Evolutionary conservation across 202 grass and related monocot species (phyloP).

Genomic region (Schoenoplectus tabernaemontani): DNA sequence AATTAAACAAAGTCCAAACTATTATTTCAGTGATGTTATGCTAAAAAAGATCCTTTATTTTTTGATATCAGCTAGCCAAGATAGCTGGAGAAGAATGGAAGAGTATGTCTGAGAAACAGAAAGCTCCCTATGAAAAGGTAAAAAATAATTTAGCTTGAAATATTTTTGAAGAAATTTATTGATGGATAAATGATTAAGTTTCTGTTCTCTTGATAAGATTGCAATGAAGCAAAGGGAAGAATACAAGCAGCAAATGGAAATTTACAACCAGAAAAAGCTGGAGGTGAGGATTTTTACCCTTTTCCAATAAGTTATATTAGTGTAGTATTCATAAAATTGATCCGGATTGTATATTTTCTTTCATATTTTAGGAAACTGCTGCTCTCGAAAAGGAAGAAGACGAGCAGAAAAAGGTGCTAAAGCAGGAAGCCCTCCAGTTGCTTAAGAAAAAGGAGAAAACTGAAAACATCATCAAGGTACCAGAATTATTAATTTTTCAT

Average conservation of each 20-base stretch:
- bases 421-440: slow-evolving; percentile 79
- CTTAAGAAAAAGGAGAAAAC: slow-evolving; percentile 90
- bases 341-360: background rate
- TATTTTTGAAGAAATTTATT: background rate
- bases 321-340: background rate
- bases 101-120: slow-evolving; percentile 48
- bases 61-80: too few relatives aligned
- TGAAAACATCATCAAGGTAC: slow-evolving; percentile 87
- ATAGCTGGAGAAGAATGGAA: slow-evolving; percentile 88
- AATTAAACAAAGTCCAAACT: too few relatives aligned
- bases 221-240: slow-evolving; percentile 61
- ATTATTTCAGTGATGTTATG: too few relatives aligned
- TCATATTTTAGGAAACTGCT: slow-evolving; percentile 39
- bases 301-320: too few relatives aligned
- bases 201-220: slow-evolving; percentile 13
- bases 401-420: slow-evolving; percentile 70
- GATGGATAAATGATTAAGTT: background rate
- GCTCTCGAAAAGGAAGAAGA: slow-evolving; percentile 62
- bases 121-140: slow-evolving; percentile 54
- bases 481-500: background rate
- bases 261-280: slow-evolving; percentile 62
- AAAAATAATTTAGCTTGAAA: background rate
- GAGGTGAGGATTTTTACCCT: slow-evolving; percentile 32
- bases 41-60: too few relatives aligned
- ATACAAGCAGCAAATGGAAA: slow-evolving; percentile 55